Base-by-base conservation (phyloP, 2,329 filamentous ascomycete species). In the Talaromyces rugulosus region DNA sequence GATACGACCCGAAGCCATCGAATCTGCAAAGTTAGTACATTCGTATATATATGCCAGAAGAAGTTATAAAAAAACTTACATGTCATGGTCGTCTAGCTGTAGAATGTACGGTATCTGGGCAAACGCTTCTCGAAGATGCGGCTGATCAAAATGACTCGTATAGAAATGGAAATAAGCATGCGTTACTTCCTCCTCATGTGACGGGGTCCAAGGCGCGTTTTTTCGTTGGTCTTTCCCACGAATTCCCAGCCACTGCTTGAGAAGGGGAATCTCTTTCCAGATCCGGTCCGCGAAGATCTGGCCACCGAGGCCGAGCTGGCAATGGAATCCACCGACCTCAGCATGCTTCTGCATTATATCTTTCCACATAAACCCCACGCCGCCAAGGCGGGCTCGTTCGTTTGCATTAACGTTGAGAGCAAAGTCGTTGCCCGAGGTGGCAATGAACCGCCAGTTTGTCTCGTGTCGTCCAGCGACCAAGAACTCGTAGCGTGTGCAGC, bases 121-220 rank as follows among this genome's bases (percentile, higher is more conserved):
- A 80, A 96, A 99, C 0, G 94, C 93, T 76, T 99, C 95, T 63
- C 95, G 83, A 67, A 99, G 77, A 75, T 96, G 94, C 6, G 94
- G 93, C 76, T 99, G 95, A 72, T 99, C 95, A 73, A 99, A 98
- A 75, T 98, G 94, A 68, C 92, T 96, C 1, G 93, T 96, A 74
- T 99, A 99, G 76, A 96, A 99, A 75, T 99, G 95, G 77, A 99
- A 99, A 79, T 96, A 99, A 7, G 95, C 93, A 76, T 98, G 93
- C 2, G 89, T 88, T 18, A 96, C 92, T 71, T 99, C 95, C 71
- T 99, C 94, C 72, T 99, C 92, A 69, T 98, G 91, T 56, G 92
- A 89, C 3, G 94, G 92, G 7, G 93, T 96, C 95, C 95, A 99
- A 51, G 88, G 84, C 0, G 92, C 89, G 68, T 88, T 96, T 80